phyloP scores from a whole-genome alignment of 495 filamentous ascomycete genomes.

The Zalerion maritima region DNA sequence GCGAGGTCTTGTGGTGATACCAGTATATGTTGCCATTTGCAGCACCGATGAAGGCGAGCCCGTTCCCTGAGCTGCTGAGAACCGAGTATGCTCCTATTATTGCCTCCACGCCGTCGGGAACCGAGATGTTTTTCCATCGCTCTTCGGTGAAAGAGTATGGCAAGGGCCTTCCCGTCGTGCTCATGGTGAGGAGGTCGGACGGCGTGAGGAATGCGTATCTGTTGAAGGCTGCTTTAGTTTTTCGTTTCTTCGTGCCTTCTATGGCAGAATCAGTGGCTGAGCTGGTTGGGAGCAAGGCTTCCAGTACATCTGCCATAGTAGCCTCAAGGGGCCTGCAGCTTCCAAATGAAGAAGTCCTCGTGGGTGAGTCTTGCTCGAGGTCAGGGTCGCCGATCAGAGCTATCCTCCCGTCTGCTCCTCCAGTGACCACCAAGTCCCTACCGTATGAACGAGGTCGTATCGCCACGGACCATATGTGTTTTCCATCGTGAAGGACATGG shows the following conservation, averaged over 20 bases:
- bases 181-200: slow-evolving; percentile 41
- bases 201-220: slow-evolving; percentile 50
- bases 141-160: slow-evolving; percentile 24
- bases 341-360: too few relatives aligned
- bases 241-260: too few relatives aligned
- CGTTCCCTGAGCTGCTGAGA: slow-evolving; percentile 15
- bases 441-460: slow-evolving; percentile 17
- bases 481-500: slow-evolving; percentile 56
- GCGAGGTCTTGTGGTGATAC: too few relatives aligned
- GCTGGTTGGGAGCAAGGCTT: too few relatives aligned
- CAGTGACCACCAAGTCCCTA: slow-evolving; percentile 46
- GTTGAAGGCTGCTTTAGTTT: slow-evolving; percentile 37
- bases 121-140: slow-evolving; percentile 23
- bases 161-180: slow-evolving; percentile 45
- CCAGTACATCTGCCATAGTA: too few relatives aligned
- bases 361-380: too few relatives aligned
- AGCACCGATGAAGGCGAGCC: slow-evolving; percentile 37
- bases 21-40: slow-evolving; percentile 36
- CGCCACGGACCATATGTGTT: slow-evolving; percentile 78
- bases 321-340: too few relatives aligned
- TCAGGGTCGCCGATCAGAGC: slow-evolving; percentile 19
- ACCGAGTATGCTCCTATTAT: slow-evolving; percentile 32
- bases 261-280: too few relatives aligned
- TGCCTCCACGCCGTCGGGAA: slow-evolving; percentile 14
- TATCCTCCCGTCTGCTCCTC: slow-evolving; percentile 68